Evolutionary conservation across 78 protist species (phyloP), one percentile per base, ranked within the genome.

Genomic region (Dictyostelium firmibasis): DNA sequence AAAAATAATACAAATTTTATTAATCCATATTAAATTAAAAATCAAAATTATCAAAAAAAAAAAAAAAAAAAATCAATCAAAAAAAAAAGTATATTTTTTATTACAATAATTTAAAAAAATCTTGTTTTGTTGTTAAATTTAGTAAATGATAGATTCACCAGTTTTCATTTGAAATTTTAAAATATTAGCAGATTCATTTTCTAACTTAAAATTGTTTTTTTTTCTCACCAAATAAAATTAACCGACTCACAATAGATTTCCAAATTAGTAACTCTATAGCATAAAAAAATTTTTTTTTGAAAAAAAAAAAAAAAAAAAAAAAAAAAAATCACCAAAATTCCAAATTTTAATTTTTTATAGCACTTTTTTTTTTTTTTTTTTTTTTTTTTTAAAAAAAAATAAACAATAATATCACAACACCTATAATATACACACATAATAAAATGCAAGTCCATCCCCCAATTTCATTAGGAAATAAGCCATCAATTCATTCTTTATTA

Each of bases 361-460:
- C 35, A n/a, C 16, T 13, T 25, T 25, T 69, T 69, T 25, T 64
- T 64, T 64, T 64, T 64, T 64, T 64, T 16, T 20, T 20, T n/a
- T n/a, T n/a, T n/a, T n/a, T n/a, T n/a, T n/a, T n/a, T n/a, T n/a
- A n/a, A n/a, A 70, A 11, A 27, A 70, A 9, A 70, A 27, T 31
- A 31, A 72, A 77, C 3, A 35, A 77, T 36, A 36, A 75, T 20
- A 75, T 20, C 35, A 75, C 25, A 38, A 77, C 16, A 1, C 4
- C 16, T 20, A 16, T 20, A 1, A 74, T 6, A 31, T 31, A 35
- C 1, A 33, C 4, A 72, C 33, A 50, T 5, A 76, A 31, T 38
- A 76, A 38, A 33, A 76, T 76, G 82, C 82, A 76, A 76, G 82
- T 76, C 8, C 82, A 76, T 2, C 44, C n/a, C 23, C 82, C 82